These are phyloP conservation scores for Bipolaris oryzae DNA, from an alignment of 2,329 filamentous ascomycete genomes.

Conservation along the genomic window DNA sequence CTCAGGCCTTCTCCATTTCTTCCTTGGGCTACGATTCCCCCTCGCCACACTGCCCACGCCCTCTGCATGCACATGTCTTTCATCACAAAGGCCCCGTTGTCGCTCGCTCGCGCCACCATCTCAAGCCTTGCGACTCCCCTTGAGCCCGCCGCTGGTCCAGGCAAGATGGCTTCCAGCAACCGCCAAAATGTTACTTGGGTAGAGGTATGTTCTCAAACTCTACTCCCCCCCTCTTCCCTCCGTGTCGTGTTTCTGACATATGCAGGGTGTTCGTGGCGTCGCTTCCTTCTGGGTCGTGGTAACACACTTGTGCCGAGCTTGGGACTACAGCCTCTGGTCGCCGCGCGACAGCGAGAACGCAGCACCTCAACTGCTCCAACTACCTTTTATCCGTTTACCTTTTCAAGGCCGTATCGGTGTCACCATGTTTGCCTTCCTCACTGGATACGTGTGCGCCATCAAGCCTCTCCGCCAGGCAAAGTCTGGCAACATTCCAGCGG, in stretches of 20 bases:
- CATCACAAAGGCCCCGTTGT: slow-evolving; percentile 32
- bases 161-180: slow-evolving; percentile 38
- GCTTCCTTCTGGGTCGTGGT: slow-evolving; percentile 61
- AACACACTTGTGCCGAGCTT: slow-evolving; percentile 60
- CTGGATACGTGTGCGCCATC: slow-evolving; percentile 62
- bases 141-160: slow-evolving; percentile 15
- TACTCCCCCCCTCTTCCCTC: neutral
- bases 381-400: slow-evolving; percentile 61
- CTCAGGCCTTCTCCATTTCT: neutral
- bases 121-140: slow-evolving; percentile 22
- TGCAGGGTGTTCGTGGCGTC: slow-evolving; percentile 59
- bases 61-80: slow-evolving; percentile 36
- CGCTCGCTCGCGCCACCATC: slow-evolving; percentile 34
- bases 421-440: slow-evolving; percentile 63
- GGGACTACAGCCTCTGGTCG: slow-evolving; percentile 60
- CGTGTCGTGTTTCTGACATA: slow-evolving; percentile 9
- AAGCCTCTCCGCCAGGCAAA: slow-evolving; percentile 60
- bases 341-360: slow-evolving; percentile 52
- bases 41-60: slow-evolving; percentile 15
- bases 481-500: slow-evolving; percentile 52
- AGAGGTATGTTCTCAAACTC: slow-evolving; percentile 39
- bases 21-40: neutral
- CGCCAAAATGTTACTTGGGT: slow-evolving; percentile 51
- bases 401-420: slow-evolving; percentile 62
- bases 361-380: slow-evolving; percentile 55